Conservation (phyloP, 176 grass and related monocot genomes). For the Oryza australiensis region DNA sequence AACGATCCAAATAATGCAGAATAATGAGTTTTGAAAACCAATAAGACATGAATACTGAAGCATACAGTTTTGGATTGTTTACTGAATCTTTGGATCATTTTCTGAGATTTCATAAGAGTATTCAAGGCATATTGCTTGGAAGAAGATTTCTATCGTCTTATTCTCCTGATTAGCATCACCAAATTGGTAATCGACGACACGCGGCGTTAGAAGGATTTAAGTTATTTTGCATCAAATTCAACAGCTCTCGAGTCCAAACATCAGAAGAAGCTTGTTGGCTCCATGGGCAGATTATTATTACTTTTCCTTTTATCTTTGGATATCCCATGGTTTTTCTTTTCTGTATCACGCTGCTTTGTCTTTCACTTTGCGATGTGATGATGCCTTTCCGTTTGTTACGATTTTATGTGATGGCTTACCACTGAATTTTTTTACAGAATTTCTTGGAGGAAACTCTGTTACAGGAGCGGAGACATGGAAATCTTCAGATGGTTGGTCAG, state of each 20-base stretch:
- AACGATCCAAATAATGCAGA: not conserved
- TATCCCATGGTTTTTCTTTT: not conserved
- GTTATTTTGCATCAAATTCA: not conserved
- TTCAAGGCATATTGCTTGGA: not conserved
- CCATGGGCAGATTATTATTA: not conserved
- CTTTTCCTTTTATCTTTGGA: not conserved
- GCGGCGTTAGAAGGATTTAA: not conserved
- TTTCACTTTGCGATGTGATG: not conserved
- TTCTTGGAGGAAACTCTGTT: not conserved
- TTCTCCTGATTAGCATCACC: not conserved
- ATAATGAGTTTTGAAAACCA: not conserved
- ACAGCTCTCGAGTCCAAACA: not conserved
- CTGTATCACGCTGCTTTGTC: not conserved
- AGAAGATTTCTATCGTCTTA: not conserved
- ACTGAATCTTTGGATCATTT: not conserved
- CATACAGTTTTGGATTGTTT: too few relatives aligned
- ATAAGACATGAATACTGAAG: not conserved
- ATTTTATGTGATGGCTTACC: not conserved
- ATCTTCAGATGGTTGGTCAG: not conserved
- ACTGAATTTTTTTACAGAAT: conserved; percentile 12
- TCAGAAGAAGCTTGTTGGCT: not conserved
- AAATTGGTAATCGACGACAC: not conserved
- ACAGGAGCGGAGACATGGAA: not conserved
- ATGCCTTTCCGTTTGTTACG: not conserved
- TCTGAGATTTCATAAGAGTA: not conserved